These are phyloP conservation scores for Ambrosiella cleistominuta DNA, from an alignment of 2,329 filamentous ascomycete species.

Conservation along the genomic window DNA sequence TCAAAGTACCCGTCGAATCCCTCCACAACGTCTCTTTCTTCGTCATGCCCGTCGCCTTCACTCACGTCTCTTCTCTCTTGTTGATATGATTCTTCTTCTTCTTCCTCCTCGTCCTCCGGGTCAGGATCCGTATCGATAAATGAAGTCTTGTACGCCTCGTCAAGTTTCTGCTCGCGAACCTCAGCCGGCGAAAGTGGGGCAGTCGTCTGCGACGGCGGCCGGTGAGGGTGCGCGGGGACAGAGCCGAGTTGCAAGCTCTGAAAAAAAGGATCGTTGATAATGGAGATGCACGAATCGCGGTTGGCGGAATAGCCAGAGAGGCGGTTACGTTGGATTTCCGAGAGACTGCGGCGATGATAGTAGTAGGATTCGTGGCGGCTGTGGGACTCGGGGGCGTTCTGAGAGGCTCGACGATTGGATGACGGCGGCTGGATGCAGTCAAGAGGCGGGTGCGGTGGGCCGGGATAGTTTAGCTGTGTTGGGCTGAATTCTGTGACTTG, in stretches of 20 bases:
- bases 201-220: not conserved
- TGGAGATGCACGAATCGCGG: constrained; percentile 34
- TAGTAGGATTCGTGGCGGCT: not conserved
- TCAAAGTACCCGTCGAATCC: constrained; percentile 13
- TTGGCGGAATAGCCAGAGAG: not conserved
- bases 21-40: constrained; percentile 12
- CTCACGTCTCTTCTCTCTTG: no score
- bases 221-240: not conserved
- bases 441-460: not conserved
- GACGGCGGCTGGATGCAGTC: not conserved
- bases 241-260: constrained; percentile 19
- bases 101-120: constrained; percentile 15
- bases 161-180: constrained; percentile 9
- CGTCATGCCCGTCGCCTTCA: constrained; percentile 15
- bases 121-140: constrained; percentile 16
- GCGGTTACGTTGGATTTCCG: not conserved
- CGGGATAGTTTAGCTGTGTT: not conserved
- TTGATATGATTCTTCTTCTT: not conserved
- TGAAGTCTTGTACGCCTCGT: constrained; percentile 8
- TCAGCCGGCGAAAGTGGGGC: constrained; percentile 5
- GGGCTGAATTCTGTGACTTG: not conserved
- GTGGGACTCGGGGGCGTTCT: not conserved
- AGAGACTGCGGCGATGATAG: not conserved
- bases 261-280: constrained; percentile 39
- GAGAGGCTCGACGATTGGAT: not conserved